Base-by-base conservation (phyloP, 257 asterid genomes). In the Solanum infundibuliforme region DNA sequence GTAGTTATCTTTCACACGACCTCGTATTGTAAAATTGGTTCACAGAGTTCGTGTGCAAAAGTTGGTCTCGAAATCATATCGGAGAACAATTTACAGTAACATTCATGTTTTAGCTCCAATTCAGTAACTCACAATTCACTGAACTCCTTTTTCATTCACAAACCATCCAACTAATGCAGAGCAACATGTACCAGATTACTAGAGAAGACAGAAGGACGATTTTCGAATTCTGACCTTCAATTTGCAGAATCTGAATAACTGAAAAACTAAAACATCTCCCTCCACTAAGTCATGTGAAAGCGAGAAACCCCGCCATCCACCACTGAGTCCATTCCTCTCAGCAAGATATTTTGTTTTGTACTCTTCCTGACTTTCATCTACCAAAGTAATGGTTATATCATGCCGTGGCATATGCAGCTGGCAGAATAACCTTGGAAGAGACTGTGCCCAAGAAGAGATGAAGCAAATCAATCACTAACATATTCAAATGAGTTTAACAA, bases 251-350 rank as follows among this genome's bases (percentile, higher is more conserved):
- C 39, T 38, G 34, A 91, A 86, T 38, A 94, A 76, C 65, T 94
- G 95, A 72, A 92, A 94, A 36, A 92, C 93, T 21, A 92, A 83
- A 20, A 88, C 93, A 86, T 94, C 95, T 66, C 96, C 95, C 71
- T 92, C 94, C n/a, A 86, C 90, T 72, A 94, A 88, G 62, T 88
- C 88, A 85, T 90, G 94, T 8, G 92, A 92, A 87, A 91, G 73
- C 3, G 94, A 86, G 87, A 94, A 94, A 4, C 92, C 93, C 72
- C 88, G 81, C 96, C 96, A 94, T 76, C 96, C 96, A 46, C 91
- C 96, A 74, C 95, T 92, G 41, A 94, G 93, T 48, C 96, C 96
- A 43, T 76, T 83, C 86, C 92, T 92, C 31, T 83, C 90, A 85
- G 90, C 87, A 66, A 94, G 91, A 86, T 89, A 92, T 68, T 88